Evolutionary conservation across 2,329 filamentous ascomycete genomes (phyloP), one percentile per base, ranked within the genome.

Genomic region (Byssochlamys sp.): DNA sequence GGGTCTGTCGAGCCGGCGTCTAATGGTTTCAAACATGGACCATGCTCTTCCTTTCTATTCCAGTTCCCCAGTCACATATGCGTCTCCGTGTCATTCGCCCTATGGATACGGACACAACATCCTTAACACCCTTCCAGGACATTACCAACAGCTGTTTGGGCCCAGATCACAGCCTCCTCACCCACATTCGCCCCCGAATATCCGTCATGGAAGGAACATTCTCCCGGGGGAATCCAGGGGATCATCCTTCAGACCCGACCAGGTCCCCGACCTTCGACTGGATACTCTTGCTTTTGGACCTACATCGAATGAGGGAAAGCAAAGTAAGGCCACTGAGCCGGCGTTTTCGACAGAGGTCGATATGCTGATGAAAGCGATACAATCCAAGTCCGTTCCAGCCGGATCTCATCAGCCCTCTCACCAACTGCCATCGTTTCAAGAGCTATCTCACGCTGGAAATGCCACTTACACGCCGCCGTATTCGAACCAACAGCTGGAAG

Each of bases 311-410:
- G 53, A 31, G 25, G 25, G 48, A 26, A 45, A 19, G 27, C 25
- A 26, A 26, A 33, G 25, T 52, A 56, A 27, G n/a, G 25, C 11
- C 57, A 73, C 61, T 2, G 77, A 82, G n/a, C 75, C 84, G 45
- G 80, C 82, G 59, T 92, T 91, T 69, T 81, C 83, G n/a, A 96
- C 91, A 0, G 84, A 90, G 59, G 85, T 96, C 39, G 91, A 96
- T 69, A 86, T 85, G 49, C 76, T 97, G 49, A 95, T 96, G 90
- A 90, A 87, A 72, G 84, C 87, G 0, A 92, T 96, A 52, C 91
- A 96, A 71, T 77, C 83, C 51, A 88, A 87, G 66, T 73, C 79
- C 35, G 56, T 52, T 39, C 57, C 63, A 53, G 60, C 67, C 19
- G 63, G 65, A 35, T 58, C 60, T 45, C 62, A 73, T 61, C 56